Evolutionary conservation across 805 yeast species (phyloP), one percentile per base, ranked within the genome.

Genomic region (Nakazawaea anatomiae): DNA sequence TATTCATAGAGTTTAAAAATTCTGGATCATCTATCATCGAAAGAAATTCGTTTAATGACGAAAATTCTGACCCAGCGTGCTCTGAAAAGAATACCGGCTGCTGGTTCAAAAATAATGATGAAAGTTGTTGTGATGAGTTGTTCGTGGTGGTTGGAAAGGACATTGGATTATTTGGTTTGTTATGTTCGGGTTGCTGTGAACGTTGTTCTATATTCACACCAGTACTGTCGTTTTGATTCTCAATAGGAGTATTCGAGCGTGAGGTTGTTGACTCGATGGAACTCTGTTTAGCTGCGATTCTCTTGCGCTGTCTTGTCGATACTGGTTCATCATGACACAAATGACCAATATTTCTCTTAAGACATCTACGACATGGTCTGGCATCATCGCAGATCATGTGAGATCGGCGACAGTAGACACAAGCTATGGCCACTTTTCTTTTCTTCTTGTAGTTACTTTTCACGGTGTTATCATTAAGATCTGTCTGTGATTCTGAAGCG

Each of bases 371-470:
- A 60, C 96, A 88, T 6, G 94, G 82, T 59, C 89, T 67, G 18
- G 79, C 71, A 41, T 83, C 85, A 64, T 90, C 96, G 68, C 98
- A 91, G 32, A 89, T 87, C 91, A 91, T 88, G 65, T 91, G 98
- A 0, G 96, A 88, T 50, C 98, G 73, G 39, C 97, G 79, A 64
- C 97, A 91, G 62, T 87, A 91, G 1, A 91, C 86, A 68, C 98
- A 91, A 0, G 98, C 96, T 46, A 76, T 70, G 25, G 72, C 77
- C 11, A 77, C 80, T 60, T 82, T 80, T 60, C 77, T 69, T 65
- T 74, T 78, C 49, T 78, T 67, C 53, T 60, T 62, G 6, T 18
- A 18, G 25, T 58, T 52, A 77, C 41, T 80, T 61, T 54, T 80
- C 7, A 29, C 29, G 27, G 35, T 32, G 8, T 32, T 18, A 18